Base-by-base conservation (phyloP, 768 basidiomycete species). In the Tricholoma sp. region DNA sequence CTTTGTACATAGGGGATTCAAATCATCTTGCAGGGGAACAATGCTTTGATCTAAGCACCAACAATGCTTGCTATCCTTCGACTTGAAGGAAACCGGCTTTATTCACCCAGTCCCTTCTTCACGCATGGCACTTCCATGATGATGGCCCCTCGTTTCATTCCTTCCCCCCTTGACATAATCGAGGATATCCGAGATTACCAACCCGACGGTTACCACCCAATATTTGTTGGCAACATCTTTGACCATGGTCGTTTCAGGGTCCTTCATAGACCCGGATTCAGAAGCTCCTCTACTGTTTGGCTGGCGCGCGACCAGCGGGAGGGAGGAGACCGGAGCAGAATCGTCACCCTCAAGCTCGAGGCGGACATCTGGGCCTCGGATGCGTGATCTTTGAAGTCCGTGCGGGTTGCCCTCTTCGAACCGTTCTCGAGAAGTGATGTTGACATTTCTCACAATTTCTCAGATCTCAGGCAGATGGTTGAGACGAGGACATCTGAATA, bases 151-250 rank as follows among this genome's bases (percentile, higher is more conserved):
- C n/a, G n/a, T n/a, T n/a, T n/a, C 36, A 37, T 58, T 59, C 70
- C 70, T 55, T 65, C 68, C 15, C 47, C 42, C 17, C 66, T 73
- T 31, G 66, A 70, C 50, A 61, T 49, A 18, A 57, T 73, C 34
- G 81, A 82, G 65, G 61, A 75, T 61, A 57, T 79, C 45, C 77
- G 81, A 68, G 70, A 73, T 36, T 84, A 84, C 61, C 57, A 66
- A 34, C 78, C 74, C 8, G 80, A 80, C 29, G 82, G 81, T 4
- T 78, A 72, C 61, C 80, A 81, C 58, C 81, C 81, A 11, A 70
- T 81, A 20, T 64, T 69, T 45, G 74, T 83, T 53, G 80, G 80
- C 31, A 78, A 83, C 63, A 65, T 64, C 18, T 78, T 81, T 68
- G 73, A 63, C 57, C 60, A 73, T 18, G 76, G 78, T 0, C 70